Evolutionary conservation across 257 asterid genomes (phyloP), one percentile per base, ranked within the genome.

Genomic region (Osmanthus fragrans): DNA sequence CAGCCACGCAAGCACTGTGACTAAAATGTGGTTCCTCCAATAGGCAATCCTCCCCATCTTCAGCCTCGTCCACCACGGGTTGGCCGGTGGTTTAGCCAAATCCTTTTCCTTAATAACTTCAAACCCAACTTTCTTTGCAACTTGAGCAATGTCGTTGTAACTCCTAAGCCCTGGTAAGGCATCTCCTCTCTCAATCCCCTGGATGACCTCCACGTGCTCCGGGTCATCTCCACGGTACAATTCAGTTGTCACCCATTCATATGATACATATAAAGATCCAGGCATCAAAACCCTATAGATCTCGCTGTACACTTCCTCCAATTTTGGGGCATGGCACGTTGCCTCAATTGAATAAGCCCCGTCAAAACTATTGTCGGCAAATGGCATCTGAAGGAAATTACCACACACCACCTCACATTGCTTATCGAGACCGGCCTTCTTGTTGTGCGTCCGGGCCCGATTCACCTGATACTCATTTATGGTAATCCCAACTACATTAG

Each of bases 231-330:
- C 88, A 8, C 81, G 80, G 88, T 70, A 92, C 73, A 85, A 72
- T 60, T 92, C 97, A 11, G 96, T 92, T 5, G 97, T 92, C 25
- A 92, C 94, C 97, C 97, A 92, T 77, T 92, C 97, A 18, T 92
- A 90, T 0, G 97, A 92, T 0, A 92, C 90, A 80, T 87, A 92
- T 37, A 77, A 8, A 16, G 93, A 75, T 36, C 96, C 96, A 4
- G 97, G 97, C 16, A 88, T 90, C 15, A 92, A 30, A 0, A 92
- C 97, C 67, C 97, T 49, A 83, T 87, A 92, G 86, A 92, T 89
- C 94, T 92, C 97, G 70, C 84, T 5, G 81, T 90, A 90, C 2
- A 90, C 92, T 10, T 89, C 92, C n/a, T 88, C 94, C 4, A 89
- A 84, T 29, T 89, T 84, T 1, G 96, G 97, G 3, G 97, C 96